A percentile compares a stretch with the other conserved stretches of the same genome.
Evolutionary conservation across 352 stramenopile species (phyloP).

Genomic region (Globisporangium perplexum): DNA sequence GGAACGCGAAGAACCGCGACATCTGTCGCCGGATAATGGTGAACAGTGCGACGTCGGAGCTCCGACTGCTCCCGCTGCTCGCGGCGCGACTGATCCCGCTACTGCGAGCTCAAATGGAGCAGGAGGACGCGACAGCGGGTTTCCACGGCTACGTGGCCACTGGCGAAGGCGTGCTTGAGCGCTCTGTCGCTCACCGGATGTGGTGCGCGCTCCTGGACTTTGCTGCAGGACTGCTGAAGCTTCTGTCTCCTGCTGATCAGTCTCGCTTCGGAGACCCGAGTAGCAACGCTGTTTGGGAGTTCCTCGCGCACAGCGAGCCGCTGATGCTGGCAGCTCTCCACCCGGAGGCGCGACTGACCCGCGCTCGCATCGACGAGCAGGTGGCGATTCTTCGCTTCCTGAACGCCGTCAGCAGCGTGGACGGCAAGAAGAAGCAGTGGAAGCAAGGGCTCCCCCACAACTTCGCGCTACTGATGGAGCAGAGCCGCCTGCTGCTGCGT

Average conservation of each 20-base stretch:
- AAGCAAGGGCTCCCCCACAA: slow-evolving; percentile 48
- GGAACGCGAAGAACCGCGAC: slow-evolving; percentile 41
- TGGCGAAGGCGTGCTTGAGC: slow-evolving; percentile 13
- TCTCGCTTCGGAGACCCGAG: slow-evolving; percentile 8
- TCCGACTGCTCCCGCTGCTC: slow-evolving; percentile 39
- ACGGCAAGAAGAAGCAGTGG: slow-evolving; percentile 35
- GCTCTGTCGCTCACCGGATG: slow-evolving; percentile 43
- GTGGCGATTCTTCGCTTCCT: slow-evolving; percentile 35
- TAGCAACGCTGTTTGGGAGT: slow-evolving; percentile 39
- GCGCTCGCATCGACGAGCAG: slow-evolving; percentile 44
- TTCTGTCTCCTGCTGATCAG: slow-evolving; percentile 11
- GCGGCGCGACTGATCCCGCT: slow-evolving; percentile 39
- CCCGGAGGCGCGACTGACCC: slow-evolving; percentile 27
- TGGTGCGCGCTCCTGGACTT: slow-evolving; percentile 58
- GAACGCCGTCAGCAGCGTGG: slow-evolving; percentile 31
- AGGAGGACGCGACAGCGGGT: slow-evolving; percentile 23
- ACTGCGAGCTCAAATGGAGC: slow-evolving; percentile 30
- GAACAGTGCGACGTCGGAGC: slow-evolving; percentile 14
- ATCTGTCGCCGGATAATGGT: slow-evolving; percentile 49
- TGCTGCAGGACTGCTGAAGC: slow-evolving; percentile 29
- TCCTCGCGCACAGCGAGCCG: slow-evolving; percentile 42
- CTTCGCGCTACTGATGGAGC: slow-evolving; percentile 55
- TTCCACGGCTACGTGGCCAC: slow-evolving; percentile 29
- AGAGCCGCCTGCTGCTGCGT: slow-evolving; percentile 45
- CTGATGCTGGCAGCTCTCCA: slow-evolving; percentile 33